A percentile compares a stretch with the other conserved stretches of the same genome.
Evolutionary conservation across 2,329 filamentous ascomycete genomes (phyloP).

Genomic region (Calonectria henricotiae): DNA sequence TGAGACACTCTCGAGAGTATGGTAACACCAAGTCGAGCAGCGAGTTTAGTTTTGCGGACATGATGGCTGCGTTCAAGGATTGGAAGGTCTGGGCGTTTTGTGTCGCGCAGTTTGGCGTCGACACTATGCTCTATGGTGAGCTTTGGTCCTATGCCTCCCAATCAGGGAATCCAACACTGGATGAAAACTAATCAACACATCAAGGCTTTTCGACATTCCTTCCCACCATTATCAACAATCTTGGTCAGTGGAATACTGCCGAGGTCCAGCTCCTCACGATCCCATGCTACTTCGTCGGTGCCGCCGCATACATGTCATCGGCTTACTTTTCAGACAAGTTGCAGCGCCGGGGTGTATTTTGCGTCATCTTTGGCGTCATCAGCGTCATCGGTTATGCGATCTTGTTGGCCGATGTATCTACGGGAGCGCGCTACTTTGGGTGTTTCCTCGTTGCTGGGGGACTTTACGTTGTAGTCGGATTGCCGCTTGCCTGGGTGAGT

Average conservation of each 20-base stretch:
- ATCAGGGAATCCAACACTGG: not conserved
- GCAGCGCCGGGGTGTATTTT: slow-evolving; percentile 78
- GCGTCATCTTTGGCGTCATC: slow-evolving; percentile 74
- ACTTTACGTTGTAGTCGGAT: slow-evolving; percentile 74
- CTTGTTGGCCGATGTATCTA: slow-evolving; percentile 73
- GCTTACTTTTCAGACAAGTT: slow-evolving; percentile 79
- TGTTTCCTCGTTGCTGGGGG: slow-evolving; percentile 85
- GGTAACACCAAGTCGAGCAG: slow-evolving; percentile 66
- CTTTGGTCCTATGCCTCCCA: not conserved
- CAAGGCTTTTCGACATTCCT: slow-evolving; percentile 82
- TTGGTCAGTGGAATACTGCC: slow-evolving; percentile 75
- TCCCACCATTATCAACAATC: slow-evolving; percentile 82
- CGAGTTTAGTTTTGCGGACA: slow-evolving; percentile 72
- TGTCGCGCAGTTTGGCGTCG: slow-evolving; percentile 79
- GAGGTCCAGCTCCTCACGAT: slow-evolving; percentile 84
- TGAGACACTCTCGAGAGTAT: slow-evolving; percentile 60
- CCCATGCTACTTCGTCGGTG: slow-evolving; percentile 83
- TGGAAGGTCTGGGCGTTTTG: slow-evolving; percentile 85
- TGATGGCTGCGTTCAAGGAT: slow-evolving; percentile 78
- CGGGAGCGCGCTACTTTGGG: slow-evolving; percentile 80
- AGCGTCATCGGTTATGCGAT: slow-evolving; percentile 80
- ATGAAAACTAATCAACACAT: slow-evolving; percentile 4
- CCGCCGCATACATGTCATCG: slow-evolving; percentile 77
- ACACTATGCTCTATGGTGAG: slow-evolving; percentile 81
- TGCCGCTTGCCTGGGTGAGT: slow-evolving; percentile 71